These are phyloP conservation scores for Silene coronaria DNA, from an alignment of 179 eudicot genomes.

Conservation along the genomic window DNA sequence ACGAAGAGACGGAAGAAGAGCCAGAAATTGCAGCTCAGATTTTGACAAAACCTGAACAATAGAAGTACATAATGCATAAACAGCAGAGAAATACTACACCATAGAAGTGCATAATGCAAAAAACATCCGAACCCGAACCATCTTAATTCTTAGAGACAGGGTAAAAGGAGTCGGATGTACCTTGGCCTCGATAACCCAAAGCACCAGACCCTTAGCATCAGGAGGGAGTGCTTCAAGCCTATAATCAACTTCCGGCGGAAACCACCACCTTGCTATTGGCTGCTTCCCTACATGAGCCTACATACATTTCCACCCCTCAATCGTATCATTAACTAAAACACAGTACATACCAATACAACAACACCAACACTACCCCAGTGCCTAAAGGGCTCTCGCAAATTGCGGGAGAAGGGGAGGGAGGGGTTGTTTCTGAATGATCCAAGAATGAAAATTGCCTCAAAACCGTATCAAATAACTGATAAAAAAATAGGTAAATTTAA, in stretches of 20 bases:
- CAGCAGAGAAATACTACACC: too few species aligned
- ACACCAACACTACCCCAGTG: not conserved
- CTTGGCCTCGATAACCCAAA: conserved; percentile 91
- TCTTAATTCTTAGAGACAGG: too few species aligned
- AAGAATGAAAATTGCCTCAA: too few species aligned
- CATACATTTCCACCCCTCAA: conserved; percentile 25
- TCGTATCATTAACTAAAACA: not conserved
- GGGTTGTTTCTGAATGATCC: too few species aligned
- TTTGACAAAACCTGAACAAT: conserved; percentile 63
- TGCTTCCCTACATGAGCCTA: conserved; percentile 94
- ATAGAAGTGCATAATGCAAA: conserved; percentile 1
- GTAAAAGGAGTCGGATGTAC: conserved; percentile 23
- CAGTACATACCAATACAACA: not conserved
- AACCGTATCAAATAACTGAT: not conserved
- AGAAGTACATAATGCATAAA: conserved; percentile 5
- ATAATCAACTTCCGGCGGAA: conserved; percentile 93
- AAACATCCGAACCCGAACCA: not conserved
- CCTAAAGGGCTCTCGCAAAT: not conserved
- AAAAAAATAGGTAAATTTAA: not conserved
- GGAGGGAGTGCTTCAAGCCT: conserved; percentile 78
- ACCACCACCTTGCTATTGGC: conserved; percentile 94
- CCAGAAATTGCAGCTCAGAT: conserved; percentile 77
- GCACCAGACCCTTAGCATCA: conserved; percentile 69
- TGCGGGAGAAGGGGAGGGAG: not conserved
- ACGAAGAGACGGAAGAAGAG: conserved; percentile 77